Percentiles rank a stretch among this genome's conserved stretches.
These are phyloP conservation scores for Phytopythium helicoides DNA, from an alignment of 352 stramenopile species.

Conservation along the genomic window DNA sequence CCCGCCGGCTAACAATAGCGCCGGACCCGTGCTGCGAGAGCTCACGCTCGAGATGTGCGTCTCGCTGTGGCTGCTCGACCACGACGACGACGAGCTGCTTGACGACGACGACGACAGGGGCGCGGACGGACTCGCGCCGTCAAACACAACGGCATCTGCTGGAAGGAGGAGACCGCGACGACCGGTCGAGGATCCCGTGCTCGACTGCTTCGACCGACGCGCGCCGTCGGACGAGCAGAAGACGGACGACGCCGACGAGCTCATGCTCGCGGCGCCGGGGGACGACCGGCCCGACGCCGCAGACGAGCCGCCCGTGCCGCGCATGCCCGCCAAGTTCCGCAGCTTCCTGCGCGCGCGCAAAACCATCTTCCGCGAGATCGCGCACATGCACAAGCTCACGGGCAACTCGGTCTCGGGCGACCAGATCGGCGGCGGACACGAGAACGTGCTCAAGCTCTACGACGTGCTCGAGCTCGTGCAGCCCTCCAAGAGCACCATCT, in stretches of 20 bases:
- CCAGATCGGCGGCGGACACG: slow-evolving; percentile 82
- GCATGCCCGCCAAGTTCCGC: slow-evolving; percentile 92
- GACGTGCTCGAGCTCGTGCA: slow-evolving; percentile 96
- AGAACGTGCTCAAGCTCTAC: slow-evolving; percentile 95
- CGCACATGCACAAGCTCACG: slow-evolving; percentile 93
- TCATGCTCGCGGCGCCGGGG: neutral
- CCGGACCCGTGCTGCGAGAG: slow-evolving; percentile 38
- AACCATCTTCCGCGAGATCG: slow-evolving; percentile 94
- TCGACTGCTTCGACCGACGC: neutral
- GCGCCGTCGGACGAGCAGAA: slow-evolving; percentile 7
- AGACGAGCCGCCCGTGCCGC: slow-evolving; percentile 66
- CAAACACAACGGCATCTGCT: slow-evolving; percentile 8
- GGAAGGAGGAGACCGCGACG: slow-evolving; percentile 15
- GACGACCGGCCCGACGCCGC: slow-evolving; percentile 13
- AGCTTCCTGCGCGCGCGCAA: slow-evolving; percentile 90
- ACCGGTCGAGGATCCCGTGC: neutral
- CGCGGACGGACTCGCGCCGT: slow-evolving; percentile 6
- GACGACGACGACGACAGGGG: slow-evolving; percentile 22
- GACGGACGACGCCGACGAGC: slow-evolving; percentile 1
- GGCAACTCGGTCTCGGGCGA: slow-evolving; percentile 74
- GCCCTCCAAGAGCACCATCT: slow-evolving; percentile 93
- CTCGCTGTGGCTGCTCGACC: slow-evolving; percentile 74
- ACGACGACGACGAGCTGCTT: slow-evolving; percentile 45
- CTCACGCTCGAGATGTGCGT: slow-evolving; percentile 88
- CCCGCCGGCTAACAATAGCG: slow-evolving; percentile 6